Conservation (phyloP, 2,329 filamentous ascomycete genomes). For the Tolypocladium album region DNA sequence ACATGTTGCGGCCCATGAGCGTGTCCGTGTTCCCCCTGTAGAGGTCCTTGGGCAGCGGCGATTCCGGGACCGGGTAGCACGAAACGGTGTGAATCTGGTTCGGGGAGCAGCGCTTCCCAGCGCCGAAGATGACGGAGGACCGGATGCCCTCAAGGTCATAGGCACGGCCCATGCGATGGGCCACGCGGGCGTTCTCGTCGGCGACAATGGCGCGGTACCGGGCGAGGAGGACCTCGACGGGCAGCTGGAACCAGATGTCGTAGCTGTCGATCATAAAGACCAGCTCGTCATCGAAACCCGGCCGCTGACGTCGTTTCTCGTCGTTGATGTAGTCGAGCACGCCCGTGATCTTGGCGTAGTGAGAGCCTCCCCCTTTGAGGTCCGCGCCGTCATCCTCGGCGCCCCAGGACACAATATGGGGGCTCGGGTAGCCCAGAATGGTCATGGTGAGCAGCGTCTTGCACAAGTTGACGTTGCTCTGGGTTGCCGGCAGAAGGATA, state of each 20-base stretch:
- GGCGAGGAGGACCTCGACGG: slow-evolving; percentile 12
- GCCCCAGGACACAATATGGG: slow-evolving; percentile 16
- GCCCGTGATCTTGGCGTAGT: slow-evolving; percentile 17
- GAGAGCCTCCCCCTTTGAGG: slow-evolving; percentile 14
- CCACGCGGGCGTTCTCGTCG: slow-evolving; percentile 11
- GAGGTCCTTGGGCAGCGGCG: slow-evolving; percentile 12
- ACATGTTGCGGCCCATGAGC: slow-evolving; percentile 6
- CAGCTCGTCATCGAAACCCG: slow-evolving; percentile 15
- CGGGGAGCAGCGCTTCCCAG: slow-evolving; percentile 16
- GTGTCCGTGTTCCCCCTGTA: slow-evolving; percentile 13
- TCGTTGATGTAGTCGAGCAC: slow-evolving; percentile 15
- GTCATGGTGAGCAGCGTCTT: slow-evolving; percentile 19
- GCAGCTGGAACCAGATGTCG: slow-evolving; percentile 23
- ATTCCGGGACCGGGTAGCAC: slow-evolving; percentile 17
- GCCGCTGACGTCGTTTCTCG: slow-evolving; percentile 6
- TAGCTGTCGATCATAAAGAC: slow-evolving; percentile 19
- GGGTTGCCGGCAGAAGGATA: slow-evolving; percentile 16
- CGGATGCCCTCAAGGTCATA: slow-evolving; percentile 9
- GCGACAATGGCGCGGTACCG: slow-evolving; percentile 14
- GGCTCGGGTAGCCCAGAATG: slow-evolving; percentile 16
- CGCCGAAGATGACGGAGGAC: slow-evolving; percentile 14
- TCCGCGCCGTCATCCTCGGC: slow-evolving; percentile 6
- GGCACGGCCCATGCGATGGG: slow-evolving; percentile 13
- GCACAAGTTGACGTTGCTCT: slow-evolving; percentile 14
- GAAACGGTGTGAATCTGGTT: slow-evolving; percentile 11